Percentiles rank a stretch among this genome's conserved stretches.
Conservation (phyloP, 805 yeast species). For the Wickerhamomyces subpelliculosus region DNA sequence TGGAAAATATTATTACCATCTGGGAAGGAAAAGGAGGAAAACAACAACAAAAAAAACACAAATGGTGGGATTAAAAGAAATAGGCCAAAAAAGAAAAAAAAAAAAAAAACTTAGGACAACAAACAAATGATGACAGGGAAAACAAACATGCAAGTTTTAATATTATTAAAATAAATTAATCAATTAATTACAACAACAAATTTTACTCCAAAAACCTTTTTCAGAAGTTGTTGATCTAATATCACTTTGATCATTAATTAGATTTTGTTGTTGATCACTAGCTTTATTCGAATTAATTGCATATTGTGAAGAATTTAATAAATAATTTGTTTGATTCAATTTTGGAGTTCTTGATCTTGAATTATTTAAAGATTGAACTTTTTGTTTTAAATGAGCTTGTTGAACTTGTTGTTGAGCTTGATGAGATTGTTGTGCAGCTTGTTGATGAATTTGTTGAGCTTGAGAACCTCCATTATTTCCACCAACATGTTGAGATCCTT, state of each 20-base stretch:
- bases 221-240: constrained; percentile 13
- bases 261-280: constrained; percentile 19
- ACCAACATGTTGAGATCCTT: constrained; percentile 13
- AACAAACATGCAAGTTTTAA: no score
- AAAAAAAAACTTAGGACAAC: neutral
- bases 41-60: no score
- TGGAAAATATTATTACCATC: no score
- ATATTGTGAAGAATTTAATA: constrained; percentile 21
- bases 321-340: constrained; percentile 15
- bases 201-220: constrained; percentile 20
- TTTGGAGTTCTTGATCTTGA: constrained; percentile 22
- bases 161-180: neutral
- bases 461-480: neutral
- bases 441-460: constrained; percentile 18
- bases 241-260: constrained; percentile 19
- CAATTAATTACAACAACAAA: constrained; percentile 19
- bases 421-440: constrained; percentile 20
- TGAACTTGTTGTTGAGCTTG: constrained; percentile 11
- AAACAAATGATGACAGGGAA: neutral
- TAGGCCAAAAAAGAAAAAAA: no score
- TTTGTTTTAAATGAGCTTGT: constrained; percentile 14
- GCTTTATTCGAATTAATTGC: constrained; percentile 16
- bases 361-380: constrained; percentile 21
- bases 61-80: no score
- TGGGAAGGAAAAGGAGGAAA: no score